Conservation (phyloP, 1,139 yeast species). For the Saccharomycopsis hybrid region DNA sequence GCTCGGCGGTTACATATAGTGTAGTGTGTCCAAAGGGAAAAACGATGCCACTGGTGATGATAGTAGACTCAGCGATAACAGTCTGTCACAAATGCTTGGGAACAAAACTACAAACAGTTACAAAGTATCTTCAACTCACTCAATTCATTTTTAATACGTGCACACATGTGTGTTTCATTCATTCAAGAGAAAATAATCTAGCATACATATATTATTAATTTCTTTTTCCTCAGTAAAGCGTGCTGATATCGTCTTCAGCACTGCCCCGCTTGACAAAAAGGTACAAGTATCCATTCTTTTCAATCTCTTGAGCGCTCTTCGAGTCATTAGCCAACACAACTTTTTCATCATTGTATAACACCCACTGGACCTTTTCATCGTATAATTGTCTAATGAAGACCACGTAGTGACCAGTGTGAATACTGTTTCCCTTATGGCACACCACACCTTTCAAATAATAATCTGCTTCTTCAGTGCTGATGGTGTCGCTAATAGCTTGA, state of each 20-base stretch:
- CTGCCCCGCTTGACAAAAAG: constrained; percentile 32
- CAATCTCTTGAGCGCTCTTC: constrained; percentile 55
- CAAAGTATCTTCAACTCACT: too few species aligned
- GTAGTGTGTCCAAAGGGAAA: too few species aligned
- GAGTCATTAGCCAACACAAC: constrained; percentile 66
- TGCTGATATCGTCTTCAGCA: constrained; percentile 1
- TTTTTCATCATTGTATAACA: constrained; percentile 87
- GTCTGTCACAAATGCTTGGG: too few species aligned
- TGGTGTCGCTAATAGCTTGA: constrained; percentile 14
- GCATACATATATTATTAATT: neutral
- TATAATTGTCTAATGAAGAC: constrained; percentile 52
- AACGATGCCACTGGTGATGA: too few species aligned
- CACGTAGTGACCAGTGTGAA: constrained; percentile 95
- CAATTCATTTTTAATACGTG: too few species aligned
- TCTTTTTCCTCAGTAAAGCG: neutral
- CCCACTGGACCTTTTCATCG: constrained; percentile 55
- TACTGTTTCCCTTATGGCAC: constrained; percentile 91
- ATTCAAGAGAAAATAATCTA: neutral
- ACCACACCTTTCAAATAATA: constrained; percentile 66
- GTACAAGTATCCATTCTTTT: constrained; percentile 58
- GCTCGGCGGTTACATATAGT: too few species aligned
- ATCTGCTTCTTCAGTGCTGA: constrained; percentile 24
- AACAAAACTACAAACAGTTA: too few species aligned
- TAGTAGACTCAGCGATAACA: too few species aligned
- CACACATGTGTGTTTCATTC: too few species aligned